Evolutionary conservation across 306 rosid genomes (phyloP), one percentile per base, ranked within the genome.

Genomic region (Rosa rugosa): DNA sequence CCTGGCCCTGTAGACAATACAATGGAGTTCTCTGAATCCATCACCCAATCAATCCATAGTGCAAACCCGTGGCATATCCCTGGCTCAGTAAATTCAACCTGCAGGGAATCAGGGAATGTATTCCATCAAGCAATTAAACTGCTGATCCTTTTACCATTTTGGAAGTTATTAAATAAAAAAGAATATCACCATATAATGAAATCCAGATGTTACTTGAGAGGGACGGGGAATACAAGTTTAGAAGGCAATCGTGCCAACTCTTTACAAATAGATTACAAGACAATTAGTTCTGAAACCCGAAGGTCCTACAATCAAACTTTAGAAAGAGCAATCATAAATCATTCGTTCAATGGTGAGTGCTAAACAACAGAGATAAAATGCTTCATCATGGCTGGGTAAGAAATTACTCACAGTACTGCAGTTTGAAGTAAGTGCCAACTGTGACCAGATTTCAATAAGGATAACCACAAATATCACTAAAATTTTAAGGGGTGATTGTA

Each of bases 21-120:
- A 65, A 84, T 72, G 82, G 88, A 80, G 56, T 83, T 86, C 80
- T 89, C 88, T 57, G 81, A 82, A 91, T 92, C 97, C 89, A 92
- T 88, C 79, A 89, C 89, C 95, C 97, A 94, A 83, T 92, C 97
- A 85, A 94, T 88, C 99, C 99, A 92, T 2, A 94, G 79, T 22
- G 80, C 91, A 77, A 94, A 89, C 62, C 97, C 97, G 76, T 94
- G 97, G 82, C 99, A 94, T 79, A 80, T 78, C 78, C 97, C 99
- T 3, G 78, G 63, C 83, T 81, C 86, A 2, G 78, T 84, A 85
- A 94, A 87, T 51, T 87, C 72, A 77, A 94, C 79, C 97, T 94
- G 88, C 78, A 69, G 70, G 71, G 69, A 47, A 79, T 65, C 78
- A 69, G 70, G 71, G 69, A 47, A 79, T 65, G 75, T 47, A 71